phyloP scores from a whole-genome alignment of 257 asterid genomes.

The Solanum chiquidenum region DNA sequence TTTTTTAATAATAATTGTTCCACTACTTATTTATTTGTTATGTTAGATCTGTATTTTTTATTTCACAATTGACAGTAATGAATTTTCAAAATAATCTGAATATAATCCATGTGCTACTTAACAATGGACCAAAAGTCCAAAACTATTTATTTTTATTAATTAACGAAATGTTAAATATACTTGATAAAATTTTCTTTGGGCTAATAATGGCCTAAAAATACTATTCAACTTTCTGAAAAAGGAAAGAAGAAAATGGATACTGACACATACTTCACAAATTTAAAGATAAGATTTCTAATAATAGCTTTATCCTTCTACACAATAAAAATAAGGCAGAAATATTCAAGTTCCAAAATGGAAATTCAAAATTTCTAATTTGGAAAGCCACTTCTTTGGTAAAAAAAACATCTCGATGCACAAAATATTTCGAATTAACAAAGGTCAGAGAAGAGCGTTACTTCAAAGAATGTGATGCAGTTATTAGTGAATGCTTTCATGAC shows the following conservation, averaged over 20 bases:
- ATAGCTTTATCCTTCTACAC: neutral
- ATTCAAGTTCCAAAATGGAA: neutral
- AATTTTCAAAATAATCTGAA: neutral
- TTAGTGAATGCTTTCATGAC: accelerated
- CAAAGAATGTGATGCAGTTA: neutral
- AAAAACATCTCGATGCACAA: accelerated
- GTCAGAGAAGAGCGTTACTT: neutral
- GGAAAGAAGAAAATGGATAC: neutral
- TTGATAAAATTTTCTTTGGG: accelerated
- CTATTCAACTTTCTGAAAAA: neutral
- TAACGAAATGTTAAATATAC: neutral
- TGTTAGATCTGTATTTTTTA: neutral
- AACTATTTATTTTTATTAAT: neutral
- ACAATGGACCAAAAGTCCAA: neutral
- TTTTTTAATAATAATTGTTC: neutral
- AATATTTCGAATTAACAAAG: accelerated
- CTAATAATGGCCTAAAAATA: neutral
- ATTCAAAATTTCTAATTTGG: neutral
- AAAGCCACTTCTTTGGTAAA: neutral
- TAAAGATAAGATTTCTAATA: neutral
- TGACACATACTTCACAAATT: neutral
- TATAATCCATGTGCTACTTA: neutral
- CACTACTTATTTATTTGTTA: neutral
- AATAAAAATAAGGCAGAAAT: neutral
- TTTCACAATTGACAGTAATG: neutral